Base-by-base conservation (phyloP, 108 stramenopile species). In the Licmophora abbreviata region DNA sequence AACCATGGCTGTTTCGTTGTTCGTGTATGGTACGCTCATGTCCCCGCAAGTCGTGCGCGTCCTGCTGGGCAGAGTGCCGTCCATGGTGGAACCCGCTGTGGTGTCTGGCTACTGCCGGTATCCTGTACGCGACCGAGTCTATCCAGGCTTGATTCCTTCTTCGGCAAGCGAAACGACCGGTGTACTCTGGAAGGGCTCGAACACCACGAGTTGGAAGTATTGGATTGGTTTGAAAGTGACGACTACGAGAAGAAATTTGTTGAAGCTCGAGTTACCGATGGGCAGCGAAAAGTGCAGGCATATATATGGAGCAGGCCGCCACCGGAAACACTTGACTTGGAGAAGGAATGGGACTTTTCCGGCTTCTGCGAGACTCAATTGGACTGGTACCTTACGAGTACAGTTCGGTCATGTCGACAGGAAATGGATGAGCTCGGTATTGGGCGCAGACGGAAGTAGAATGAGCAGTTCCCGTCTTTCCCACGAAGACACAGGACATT, bases 11-110 rank as follows among this genome's bases (percentile, higher is more conserved):
- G n/a, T n/a, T n/a, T 66, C 69, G n/a, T 22, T 71, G 20, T 85
- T 85, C 54, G 79, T 85, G 22, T 85, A 85, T 51, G 83, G 83
- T 26, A 79, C 76, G 12, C 66, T 85, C 11, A 78, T 77, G 66
- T 48, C 72, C 20, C 66, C 74, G 1, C 58, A 78, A 61, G 83
- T 85, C 7, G 24, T 85, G 17, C 30, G 63, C 8, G 45, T 44
- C 10, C 47, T 85, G 17, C 18, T 85, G 9, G 77, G 74, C 23
- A 54, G 79, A 29, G 17, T 69, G 29, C 66, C 60, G 0, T 11
- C 1, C 15, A 54, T 42, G 23, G 4, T 54, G 12, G 26, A 29
- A 25, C 35, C 46, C 0, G 82, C 63, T 25, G 14, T 41, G 8
- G 37, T 79, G 14, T 3, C 27, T 7, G 48, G 62, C 12, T 65